Evolutionary conservation across 2,329 filamentous ascomycete species (phyloP).

Genomic region (Gaeumannomyces tritici): DNA sequence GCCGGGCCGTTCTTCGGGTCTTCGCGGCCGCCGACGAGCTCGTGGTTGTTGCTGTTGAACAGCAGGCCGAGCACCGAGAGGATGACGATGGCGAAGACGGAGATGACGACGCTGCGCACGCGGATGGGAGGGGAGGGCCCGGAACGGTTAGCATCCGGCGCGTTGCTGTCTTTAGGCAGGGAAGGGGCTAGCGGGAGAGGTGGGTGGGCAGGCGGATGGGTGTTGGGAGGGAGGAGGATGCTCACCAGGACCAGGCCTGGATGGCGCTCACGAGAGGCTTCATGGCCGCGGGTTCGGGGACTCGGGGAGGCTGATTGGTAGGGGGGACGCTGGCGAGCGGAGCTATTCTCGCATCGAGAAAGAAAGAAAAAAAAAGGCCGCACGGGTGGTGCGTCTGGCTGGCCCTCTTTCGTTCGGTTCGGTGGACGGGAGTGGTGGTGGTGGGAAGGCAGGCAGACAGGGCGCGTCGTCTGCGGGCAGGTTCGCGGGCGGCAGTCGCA

Average conservation of each 20-base stretch:
- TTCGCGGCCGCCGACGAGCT: slow-evolving; percentile 67
- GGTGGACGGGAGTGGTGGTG: too few species aligned
- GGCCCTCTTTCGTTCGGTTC: too few species aligned
- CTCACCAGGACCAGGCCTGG: slow-evolving; percentile 93
- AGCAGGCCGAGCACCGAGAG: slow-evolving; percentile 57
- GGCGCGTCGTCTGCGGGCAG: too few species aligned
- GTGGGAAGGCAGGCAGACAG: too few species aligned
- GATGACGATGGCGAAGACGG: slow-evolving; percentile 55
- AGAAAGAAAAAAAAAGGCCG: too few species aligned
- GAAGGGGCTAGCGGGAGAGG: too few species aligned
- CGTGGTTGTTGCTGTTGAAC: slow-evolving; percentile 72
- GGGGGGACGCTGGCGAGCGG: too few species aligned
- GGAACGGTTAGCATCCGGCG: background rate
- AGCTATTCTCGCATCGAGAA: too few species aligned
- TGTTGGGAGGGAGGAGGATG: slow-evolving; percentile 6
- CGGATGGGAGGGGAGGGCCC: background rate
- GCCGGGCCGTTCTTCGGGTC: slow-evolving; percentile 64
- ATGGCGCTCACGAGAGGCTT: slow-evolving; percentile 88
- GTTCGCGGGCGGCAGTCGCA: too few species aligned
- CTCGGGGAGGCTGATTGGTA: background rate
- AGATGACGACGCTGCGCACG: slow-evolving; percentile 59
- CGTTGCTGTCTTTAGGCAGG: too few species aligned
- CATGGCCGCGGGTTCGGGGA: slow-evolving; percentile 46
- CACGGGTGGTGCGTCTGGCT: too few species aligned
- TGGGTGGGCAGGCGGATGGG: background rate